Evolutionary conservation across 2,329 filamentous ascomycete genomes (phyloP).

Genomic region (Fusarium sp.): DNA sequence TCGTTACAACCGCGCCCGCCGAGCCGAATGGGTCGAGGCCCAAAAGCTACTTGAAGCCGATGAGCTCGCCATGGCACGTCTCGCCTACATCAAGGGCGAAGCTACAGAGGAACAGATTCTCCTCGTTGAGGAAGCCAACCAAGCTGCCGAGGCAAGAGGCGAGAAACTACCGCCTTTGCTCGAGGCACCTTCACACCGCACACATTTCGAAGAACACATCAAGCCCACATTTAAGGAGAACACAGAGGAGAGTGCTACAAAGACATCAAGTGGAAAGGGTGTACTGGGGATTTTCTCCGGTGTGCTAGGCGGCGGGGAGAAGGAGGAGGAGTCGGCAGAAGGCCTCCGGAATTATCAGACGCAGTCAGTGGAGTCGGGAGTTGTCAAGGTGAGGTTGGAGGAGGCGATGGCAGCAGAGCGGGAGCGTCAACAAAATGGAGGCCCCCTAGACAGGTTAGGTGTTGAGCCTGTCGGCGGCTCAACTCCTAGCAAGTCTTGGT

Average conservation of each 20-base stretch:
- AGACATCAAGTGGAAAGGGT: slow-evolving; percentile 50
- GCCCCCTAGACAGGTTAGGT: slow-evolving; percentile 63
- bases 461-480: slow-evolving; percentile 48
- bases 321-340: slow-evolving; percentile 36
- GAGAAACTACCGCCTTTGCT: slow-evolving; percentile 64
- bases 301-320: slow-evolving; percentile 44
- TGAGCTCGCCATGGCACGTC: slow-evolving; percentile 66
- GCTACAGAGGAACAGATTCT: slow-evolving; percentile 67
- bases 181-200: slow-evolving; percentile 56
- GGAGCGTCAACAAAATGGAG: slow-evolving; percentile 63
- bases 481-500: slow-evolving; percentile 63
- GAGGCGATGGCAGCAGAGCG: slow-evolving; percentile 62
- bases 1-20: slow-evolving; percentile 69
- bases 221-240: slow-evolving; percentile 48
- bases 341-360: slow-evolving; percentile 33
- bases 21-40: slow-evolving; percentile 67
- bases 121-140: slow-evolving; percentile 68
- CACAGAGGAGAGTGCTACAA: slow-evolving; percentile 29
- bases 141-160: slow-evolving; percentile 58
- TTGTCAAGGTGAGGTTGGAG: slow-evolving; percentile 52
- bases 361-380: background rate
- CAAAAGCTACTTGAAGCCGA: slow-evolving; percentile 66
- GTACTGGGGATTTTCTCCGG: slow-evolving; percentile 51
- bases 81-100: slow-evolving; percentile 69
- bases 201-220: slow-evolving; percentile 52